phyloP scores from a whole-genome alignment of 306 rosid genomes.

The Lathyrus aphaca region DNA sequence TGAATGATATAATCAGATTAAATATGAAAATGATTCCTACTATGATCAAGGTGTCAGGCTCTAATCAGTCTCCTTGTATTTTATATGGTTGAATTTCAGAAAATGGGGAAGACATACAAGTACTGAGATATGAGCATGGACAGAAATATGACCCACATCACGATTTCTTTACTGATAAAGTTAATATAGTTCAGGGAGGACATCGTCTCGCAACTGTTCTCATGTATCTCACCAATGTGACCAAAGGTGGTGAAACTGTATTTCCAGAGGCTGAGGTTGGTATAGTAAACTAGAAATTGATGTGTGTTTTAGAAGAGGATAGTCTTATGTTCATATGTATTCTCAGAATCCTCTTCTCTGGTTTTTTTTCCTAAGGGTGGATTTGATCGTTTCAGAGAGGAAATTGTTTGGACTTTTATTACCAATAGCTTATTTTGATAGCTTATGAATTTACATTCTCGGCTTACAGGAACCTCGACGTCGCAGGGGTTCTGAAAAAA shows the following conservation, averaged over 20 bases:
- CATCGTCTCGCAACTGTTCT: slow-evolving; percentile 92
- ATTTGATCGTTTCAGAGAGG: slow-evolving; percentile 9
- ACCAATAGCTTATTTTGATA: slow-evolving; percentile 33
- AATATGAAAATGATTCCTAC: slow-evolving; percentile 14
- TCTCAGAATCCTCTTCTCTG: slow-evolving; percentile 22
- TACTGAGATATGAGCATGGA: slow-evolving; percentile 91
- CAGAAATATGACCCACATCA: slow-evolving; percentile 94
- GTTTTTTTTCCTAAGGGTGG: slow-evolving; percentile 7
- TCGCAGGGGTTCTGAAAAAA: slow-evolving; percentile 58
- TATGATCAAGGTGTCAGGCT: not conserved
- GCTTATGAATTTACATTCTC: slow-evolving; percentile 37
- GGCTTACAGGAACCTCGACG: slow-evolving; percentile 61
- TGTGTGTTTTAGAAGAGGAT: slow-evolving; percentile 22
- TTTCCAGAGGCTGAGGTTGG: slow-evolving; percentile 93
- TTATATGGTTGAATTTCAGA: slow-evolving; percentile 58
- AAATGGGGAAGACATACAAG: slow-evolving; percentile 99
- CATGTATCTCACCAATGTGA: slow-evolving; percentile 82
- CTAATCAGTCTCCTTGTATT: slow-evolving; percentile 31
- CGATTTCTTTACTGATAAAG: slow-evolving; percentile 88
- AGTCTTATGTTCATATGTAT: slow-evolving; percentile 7
- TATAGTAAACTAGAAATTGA: slow-evolving; percentile 31
- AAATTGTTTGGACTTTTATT: slow-evolving; percentile 4
- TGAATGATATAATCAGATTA: slow-evolving; percentile 7
- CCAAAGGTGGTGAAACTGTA: slow-evolving; percentile 96
- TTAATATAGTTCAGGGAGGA: slow-evolving; percentile 91